Conservation (phyloP, 2,329 filamentous ascomycete genomes). For the Cercospora sp. region DNA sequence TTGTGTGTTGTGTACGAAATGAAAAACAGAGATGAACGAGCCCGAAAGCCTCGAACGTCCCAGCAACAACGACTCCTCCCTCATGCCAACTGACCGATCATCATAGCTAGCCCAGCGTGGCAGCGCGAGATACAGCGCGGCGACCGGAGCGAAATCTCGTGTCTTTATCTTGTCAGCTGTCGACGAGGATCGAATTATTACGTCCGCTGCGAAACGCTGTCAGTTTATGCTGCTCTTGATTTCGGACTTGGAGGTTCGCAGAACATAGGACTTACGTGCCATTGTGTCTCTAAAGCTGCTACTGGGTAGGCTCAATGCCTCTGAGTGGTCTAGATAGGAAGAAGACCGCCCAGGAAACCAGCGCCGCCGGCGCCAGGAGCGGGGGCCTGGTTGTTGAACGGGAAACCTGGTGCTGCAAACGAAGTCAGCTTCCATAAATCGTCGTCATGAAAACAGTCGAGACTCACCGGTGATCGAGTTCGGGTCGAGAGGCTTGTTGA, state of each 20-base stretch:
- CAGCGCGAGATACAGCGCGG: background rate
- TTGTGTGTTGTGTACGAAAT: background rate
- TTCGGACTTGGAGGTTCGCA: background rate
- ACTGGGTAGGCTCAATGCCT: background rate
- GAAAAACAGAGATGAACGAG: background rate
- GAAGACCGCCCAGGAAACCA: background rate
- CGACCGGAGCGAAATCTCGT: background rate
- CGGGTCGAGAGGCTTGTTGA: background rate
- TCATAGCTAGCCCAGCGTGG: background rate
- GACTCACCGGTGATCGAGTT: background rate
- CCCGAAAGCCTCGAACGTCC: background rate
- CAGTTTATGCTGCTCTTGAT: background rate
- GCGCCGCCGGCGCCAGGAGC: background rate
- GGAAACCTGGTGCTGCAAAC: background rate
- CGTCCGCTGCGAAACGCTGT: background rate
- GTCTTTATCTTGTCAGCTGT: too few relatives aligned
- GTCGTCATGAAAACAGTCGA: background rate
- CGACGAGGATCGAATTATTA: too few relatives aligned
- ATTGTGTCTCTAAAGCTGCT: background rate
- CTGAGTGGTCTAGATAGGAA: background rate
- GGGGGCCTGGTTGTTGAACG: background rate
- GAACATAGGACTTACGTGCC: background rate
- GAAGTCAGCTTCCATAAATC: too few relatives aligned
- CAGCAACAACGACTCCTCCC: background rate
- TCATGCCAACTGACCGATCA: background rate